phyloP scores from a whole-genome alignment of 2,329 filamentous ascomycete species.

The Fusarium nematophilum region DNA sequence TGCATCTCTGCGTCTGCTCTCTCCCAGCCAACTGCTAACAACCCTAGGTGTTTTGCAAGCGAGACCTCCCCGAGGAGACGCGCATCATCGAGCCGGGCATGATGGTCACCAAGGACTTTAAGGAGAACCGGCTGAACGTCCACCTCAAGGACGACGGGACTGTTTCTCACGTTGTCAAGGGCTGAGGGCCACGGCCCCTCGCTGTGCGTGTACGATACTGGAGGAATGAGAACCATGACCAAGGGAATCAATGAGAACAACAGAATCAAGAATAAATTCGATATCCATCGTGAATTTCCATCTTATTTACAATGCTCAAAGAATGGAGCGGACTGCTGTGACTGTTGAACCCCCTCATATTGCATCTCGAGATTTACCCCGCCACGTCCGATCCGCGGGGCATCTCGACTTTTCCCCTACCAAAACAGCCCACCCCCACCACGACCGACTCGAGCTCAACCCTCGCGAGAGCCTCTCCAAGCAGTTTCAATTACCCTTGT shows the following conservation, averaged over 20 bases:
- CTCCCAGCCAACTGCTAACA: background rate
- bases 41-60: constrained; percentile 67
- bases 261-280: background rate
- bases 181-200: constrained; percentile 49
- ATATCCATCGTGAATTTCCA: background rate
- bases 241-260: constrained; percentile 23
- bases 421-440: constrained; percentile 38
- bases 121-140: constrained; percentile 67
- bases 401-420: constrained; percentile 44
- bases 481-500: background rate
- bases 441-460: constrained; percentile 21
- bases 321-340: no score
- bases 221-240: background rate
- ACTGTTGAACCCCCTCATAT: constrained; percentile 30
- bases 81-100: constrained; percentile 67
- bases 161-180: constrained; percentile 68
- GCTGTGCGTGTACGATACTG: constrained; percentile 28
- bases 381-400: constrained; percentile 43
- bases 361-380: constrained; percentile 47
- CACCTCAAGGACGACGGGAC: constrained; percentile 70
- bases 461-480: background rate
- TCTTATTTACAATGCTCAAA: no score
- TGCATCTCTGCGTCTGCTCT: constrained; percentile 27
- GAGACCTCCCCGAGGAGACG: constrained; percentile 66
- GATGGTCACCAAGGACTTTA: constrained; percentile 69